Evolutionary conservation across 257 asterid genomes (phyloP).

Genomic region (Orobanche coerulescens): DNA sequence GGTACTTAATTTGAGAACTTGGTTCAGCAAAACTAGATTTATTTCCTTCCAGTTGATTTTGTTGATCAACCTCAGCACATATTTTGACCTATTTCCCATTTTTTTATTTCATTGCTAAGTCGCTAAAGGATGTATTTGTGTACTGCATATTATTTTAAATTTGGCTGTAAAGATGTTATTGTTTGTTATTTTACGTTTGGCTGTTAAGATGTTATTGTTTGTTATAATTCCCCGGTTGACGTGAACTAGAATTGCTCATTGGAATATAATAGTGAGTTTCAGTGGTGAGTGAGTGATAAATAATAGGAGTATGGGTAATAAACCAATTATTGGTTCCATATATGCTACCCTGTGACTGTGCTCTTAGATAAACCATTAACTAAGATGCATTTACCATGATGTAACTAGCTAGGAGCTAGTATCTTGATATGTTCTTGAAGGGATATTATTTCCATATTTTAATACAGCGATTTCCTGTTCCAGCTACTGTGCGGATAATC

Average conservation of each 20-base stretch:
- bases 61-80: background rate
- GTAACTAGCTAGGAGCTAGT: slow-evolving; percentile 8
- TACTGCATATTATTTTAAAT: no score
- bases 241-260: background rate
- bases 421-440: no score
- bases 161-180: background rate
- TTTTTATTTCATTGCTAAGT: background rate
- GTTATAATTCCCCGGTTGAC: background rate
- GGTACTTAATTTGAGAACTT: no score
- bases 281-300: background rate
- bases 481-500: slow-evolving; percentile 95
- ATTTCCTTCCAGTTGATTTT: no score
- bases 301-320: background rate
- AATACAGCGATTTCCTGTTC: slow-evolving; percentile 25
- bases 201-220: background rate
- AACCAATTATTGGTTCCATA: slow-evolving; percentile 1
- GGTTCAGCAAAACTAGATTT: no score
- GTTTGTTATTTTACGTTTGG: background rate
- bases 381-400: slow-evolving; percentile 15
- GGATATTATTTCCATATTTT: slow-evolving; percentile 26
- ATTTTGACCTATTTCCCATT: background rate
- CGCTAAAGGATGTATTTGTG: background rate
- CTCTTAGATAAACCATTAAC: background rate
- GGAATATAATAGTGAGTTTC: background rate
- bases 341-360: slow-evolving; percentile 13